Conservation (phyloP, 2,329 filamentous ascomycete genomes). For the Diaporthe humulicola region DNA sequence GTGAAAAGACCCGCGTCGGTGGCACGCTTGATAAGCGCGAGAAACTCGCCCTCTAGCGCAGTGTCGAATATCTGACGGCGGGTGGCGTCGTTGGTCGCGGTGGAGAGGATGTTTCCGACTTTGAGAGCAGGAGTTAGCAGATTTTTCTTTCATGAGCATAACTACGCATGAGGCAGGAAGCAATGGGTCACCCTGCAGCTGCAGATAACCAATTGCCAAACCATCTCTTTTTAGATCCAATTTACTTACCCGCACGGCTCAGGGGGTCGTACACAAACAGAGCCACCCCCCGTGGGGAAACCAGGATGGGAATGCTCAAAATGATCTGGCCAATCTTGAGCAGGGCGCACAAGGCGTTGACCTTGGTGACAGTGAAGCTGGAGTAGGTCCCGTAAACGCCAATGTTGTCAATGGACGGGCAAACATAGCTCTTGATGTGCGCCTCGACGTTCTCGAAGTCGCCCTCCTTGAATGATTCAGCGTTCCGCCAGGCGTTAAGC, state of each 20-base stretch:
- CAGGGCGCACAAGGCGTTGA: not conserved
- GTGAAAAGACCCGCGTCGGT: not conserved
- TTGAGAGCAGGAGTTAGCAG: not conserved
- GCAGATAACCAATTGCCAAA: too few species aligned
- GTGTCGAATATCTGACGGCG: not conserved
- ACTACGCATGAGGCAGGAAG: too few species aligned
- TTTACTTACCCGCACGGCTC: slow-evolving; percentile 23
- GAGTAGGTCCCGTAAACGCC: slow-evolving; percentile 6
- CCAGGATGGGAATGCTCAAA: not conserved
- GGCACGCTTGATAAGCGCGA: not conserved
- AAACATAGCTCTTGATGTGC: not conserved
- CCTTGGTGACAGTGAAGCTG: slow-evolving; percentile 2
- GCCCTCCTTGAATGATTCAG: not conserved
- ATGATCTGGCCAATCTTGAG: not conserved
- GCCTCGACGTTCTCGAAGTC: not conserved
- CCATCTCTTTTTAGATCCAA: too few species aligned
- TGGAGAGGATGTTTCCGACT: slow-evolving; percentile 18
- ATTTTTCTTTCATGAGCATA: fast-evolving
- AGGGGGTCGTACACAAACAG: slow-evolving; percentile 11
- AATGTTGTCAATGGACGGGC: slow-evolving; percentile 10
- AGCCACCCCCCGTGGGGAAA: not conserved
- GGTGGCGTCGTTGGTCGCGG: not conserved
- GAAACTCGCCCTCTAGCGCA: not conserved
- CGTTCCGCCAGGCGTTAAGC: not conserved
- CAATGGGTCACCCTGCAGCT: too few species aligned